These are phyloP conservation scores for Pseudogymnoascus sp. DNA, from an alignment of 2,329 filamentous ascomycete genomes.

Conservation along the genomic window DNA sequence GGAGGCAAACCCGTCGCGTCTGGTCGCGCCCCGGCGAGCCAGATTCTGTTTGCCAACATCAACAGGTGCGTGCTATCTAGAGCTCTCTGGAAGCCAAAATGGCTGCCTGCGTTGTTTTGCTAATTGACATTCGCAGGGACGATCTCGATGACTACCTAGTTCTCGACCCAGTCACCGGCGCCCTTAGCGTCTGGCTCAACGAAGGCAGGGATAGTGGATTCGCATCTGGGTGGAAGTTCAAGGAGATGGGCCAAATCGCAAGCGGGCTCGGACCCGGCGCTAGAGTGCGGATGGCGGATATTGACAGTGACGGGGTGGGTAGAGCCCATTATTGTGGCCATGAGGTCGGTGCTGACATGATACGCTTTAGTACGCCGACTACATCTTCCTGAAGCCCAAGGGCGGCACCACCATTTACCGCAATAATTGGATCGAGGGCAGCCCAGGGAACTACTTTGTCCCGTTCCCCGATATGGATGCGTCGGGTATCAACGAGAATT, in stretches of 20 bases:
- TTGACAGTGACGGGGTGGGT: background rate
- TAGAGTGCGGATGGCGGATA: background rate
- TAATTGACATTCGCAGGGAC: background rate
- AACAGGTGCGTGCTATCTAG: background rate
- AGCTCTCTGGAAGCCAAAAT: background rate
- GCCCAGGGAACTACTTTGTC: background rate
- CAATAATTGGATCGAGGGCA: background rate
- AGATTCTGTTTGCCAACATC: background rate
- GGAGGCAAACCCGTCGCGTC: background rate
- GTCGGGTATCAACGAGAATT: background rate
- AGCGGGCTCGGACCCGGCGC: background rate
- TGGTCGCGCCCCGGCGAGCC: background rate
- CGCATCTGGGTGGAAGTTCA: background rate
- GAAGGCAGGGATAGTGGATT: background rate
- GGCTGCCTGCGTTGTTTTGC: too few species aligned
- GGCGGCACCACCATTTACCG: background rate
- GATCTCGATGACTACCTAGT: background rate
- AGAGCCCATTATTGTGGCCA: background rate
- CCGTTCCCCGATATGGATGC: background rate
- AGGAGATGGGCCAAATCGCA: background rate
- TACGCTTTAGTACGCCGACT: background rate
- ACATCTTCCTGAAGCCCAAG: background rate
- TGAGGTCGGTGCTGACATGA: background rate
- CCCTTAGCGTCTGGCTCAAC: background rate
- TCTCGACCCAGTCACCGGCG: background rate